A percentile compares a stretch with the other conserved stretches of the same genome.
Evolutionary conservation across 805 yeast species (phyloP).

Genomic region (Nakazawaea sp.): DNA sequence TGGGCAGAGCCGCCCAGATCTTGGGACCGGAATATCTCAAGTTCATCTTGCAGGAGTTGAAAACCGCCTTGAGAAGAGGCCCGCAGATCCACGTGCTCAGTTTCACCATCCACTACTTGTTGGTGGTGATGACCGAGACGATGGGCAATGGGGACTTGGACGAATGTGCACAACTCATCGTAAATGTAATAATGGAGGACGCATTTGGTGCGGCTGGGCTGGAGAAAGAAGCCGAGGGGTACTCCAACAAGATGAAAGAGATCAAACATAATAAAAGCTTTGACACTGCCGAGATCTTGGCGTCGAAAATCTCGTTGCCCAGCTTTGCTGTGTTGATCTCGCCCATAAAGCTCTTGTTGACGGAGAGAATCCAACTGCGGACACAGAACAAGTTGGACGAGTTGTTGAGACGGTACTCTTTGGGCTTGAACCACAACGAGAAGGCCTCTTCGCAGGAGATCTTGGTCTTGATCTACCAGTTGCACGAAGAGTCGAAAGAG

Average conservation of each 20-base stretch:
- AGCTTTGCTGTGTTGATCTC: constrained; percentile 50
- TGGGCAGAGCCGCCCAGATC: constrained; percentile 54
- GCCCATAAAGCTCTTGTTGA: constrained; percentile 62
- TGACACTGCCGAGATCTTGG: constrained; percentile 77
- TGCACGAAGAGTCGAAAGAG: constrained; percentile 48
- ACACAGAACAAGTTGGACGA: constrained; percentile 75
- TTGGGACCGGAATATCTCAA: constrained; percentile 71
- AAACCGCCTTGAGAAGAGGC: constrained; percentile 75
- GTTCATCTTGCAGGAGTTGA: constrained; percentile 73
- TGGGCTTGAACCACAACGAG: constrained; percentile 72
- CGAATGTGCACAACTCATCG: constrained; percentile 48
- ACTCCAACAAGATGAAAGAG: constrained; percentile 79
- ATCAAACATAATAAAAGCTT: constrained; percentile 83
- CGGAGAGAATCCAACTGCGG: constrained; percentile 59
- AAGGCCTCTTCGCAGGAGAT: constrained; percentile 52
- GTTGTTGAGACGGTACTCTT: constrained; percentile 63
- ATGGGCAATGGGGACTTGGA: constrained; percentile 71
- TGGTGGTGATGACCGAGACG: constrained; percentile 42
- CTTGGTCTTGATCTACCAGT: constrained; percentile 65
- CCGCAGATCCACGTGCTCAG: constrained; percentile 92
- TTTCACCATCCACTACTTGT: constrained; percentile 71
- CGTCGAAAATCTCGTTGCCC: constrained; percentile 54
- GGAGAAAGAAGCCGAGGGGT: constrained; percentile 93
- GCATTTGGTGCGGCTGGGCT: constrained; percentile 86
- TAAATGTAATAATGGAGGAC: constrained; percentile 83